phyloP scores from a whole-genome alignment of 495 filamentous ascomycete genomes.

The Neurospora sp. region DNA sequence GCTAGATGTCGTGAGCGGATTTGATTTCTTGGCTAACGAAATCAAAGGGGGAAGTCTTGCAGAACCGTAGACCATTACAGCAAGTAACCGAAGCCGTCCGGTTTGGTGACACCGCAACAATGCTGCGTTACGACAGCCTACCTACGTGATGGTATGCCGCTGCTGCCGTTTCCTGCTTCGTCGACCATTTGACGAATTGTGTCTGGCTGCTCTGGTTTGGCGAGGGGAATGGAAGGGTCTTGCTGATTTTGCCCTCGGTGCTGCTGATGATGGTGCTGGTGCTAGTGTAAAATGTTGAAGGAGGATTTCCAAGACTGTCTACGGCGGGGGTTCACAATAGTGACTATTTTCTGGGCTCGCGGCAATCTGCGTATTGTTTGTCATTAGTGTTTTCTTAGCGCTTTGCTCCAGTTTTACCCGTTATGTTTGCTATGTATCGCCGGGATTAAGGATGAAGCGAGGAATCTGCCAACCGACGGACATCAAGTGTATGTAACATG shows the following conservation, averaged over 20 bases:
- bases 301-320: neutral
- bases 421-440: neutral
- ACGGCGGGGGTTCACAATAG: neutral
- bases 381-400: neutral
- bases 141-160: neutral
- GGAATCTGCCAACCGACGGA: too few species aligned
- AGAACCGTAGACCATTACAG: neutral
- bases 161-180: neutral
- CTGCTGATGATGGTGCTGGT: neutral
- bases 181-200: neutral
- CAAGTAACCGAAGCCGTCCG: conserved; percentile 8
- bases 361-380: neutral
- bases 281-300: neutral
- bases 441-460: neutral
- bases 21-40: conserved; percentile 1
- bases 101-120: conserved; percentile 7
- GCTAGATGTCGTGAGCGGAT: neutral
- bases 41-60: neutral
- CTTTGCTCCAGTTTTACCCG: neutral
- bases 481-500: too few species aligned
- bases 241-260: neutral
- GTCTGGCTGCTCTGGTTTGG: neutral
- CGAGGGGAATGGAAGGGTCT: neutral
- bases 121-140: conserved; percentile 4
- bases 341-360: neutral